Base-by-base conservation (phyloP, 192 early-diverging fungal species). In the Umbelopsis sp. region DNA sequence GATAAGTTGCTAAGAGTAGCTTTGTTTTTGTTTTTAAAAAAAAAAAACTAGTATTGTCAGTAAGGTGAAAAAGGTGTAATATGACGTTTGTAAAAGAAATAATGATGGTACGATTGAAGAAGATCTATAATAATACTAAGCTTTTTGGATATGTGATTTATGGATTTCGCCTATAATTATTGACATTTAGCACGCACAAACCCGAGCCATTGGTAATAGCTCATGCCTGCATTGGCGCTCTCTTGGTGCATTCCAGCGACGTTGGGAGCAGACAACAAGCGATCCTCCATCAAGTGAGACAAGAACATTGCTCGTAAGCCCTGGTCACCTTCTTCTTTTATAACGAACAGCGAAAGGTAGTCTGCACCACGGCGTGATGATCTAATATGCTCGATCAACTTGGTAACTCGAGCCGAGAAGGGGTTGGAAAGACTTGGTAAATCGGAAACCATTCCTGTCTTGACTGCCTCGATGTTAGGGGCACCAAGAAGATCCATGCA, bases 251-350 rank as follows among this genome's bases (percentile, higher is more conserved):
- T 67, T 8, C 76, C 76, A 15, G 76, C 76, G 25, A 37, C 35
- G 22, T 68, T 48, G 22, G 76, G 76, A 6, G 71, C 76, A 22
- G 71, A 23, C n/a, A 72, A 69, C 53, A 73, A 72, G 53, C 77
- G 68, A 65, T 96, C 94, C 75, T 95, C 93, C 20, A 94, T 75
- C 67, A 96, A 75, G 52, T 86, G 86, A 67, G 85, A 80, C 65
- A 91, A 72, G 77, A 94, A 90, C 87, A 75, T 68, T 78, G 84
- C 80, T 7, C 94, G 85, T 58, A 94, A 50, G n/a, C 72, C 78
- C 16, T 87, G 87, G 50, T 93, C 91, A 23, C 87, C 91, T 67
- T 96, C 93, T 76, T 96, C 94, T 72, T 89, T 89, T 50, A 91
- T 84, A 45, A 96, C 80, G 72, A 87, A 88, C 23, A 91, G 67